These are phyloP conservation scores for Lagenidium sp. DNA, from an alignment of 352 stramenopile genomes.

Conservation along the genomic window DNA sequence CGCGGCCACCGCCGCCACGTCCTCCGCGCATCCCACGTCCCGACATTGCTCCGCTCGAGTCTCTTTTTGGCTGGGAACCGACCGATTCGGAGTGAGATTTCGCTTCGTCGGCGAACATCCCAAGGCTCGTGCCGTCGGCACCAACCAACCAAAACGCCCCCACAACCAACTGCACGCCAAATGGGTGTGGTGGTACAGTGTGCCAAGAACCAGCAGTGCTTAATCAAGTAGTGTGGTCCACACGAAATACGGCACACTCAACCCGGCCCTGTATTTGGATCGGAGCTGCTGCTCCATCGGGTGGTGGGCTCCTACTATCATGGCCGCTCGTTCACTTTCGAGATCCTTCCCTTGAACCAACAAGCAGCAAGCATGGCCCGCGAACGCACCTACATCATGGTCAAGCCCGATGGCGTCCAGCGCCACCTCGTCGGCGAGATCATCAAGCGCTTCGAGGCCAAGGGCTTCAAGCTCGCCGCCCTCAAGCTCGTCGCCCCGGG, in stretches of 20 bases:
- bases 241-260: no score
- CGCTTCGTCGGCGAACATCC: neutral
- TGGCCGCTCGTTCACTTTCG: no score
- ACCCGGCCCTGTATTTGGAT: no score
- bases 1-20: slow-evolving; percentile 4
- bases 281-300: no score
- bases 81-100: no score
- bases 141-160: neutral
- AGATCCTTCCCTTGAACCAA: slow-evolving; percentile 1
- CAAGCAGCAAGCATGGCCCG: slow-evolving; percentile 24
- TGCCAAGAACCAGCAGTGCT: no score
- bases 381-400: slow-evolving; percentile 87
- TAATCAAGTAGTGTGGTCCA: no score
- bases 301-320: no score
- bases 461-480: slow-evolving; percentile 96
- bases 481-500: slow-evolving; percentile 87
- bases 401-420: slow-evolving; percentile 98
- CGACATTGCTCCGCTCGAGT: slow-evolving; percentile 9
- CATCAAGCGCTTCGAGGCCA: slow-evolving; percentile 96
- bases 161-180: neutral
- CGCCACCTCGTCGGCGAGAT: slow-evolving; percentile 94
- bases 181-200: no score
- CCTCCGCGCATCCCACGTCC: slow-evolving; percentile 16
- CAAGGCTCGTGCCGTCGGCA: neutral
- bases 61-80: neutral